Conservation (phyloP, 2,329 filamentous ascomycete genomes). For the Juglanconis juglandina region DNA sequence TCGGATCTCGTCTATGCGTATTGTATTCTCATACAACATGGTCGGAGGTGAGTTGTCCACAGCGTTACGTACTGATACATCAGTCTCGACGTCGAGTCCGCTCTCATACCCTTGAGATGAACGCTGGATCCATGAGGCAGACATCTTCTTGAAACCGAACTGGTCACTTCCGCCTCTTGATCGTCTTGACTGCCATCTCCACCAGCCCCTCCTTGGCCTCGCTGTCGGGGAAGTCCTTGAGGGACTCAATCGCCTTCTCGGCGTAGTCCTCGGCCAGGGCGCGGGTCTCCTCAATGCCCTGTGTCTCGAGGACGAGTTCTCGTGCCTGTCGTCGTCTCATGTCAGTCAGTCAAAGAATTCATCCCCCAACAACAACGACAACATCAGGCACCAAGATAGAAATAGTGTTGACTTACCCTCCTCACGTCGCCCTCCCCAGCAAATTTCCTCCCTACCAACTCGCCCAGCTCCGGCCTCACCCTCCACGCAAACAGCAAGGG, state of each 20-base stretch:
- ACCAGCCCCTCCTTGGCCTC: slow-evolving; percentile 89
- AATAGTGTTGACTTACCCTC: slow-evolving; percentile 55
- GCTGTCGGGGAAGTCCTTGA: slow-evolving; percentile 82
- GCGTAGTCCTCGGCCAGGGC: slow-evolving; percentile 87
- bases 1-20: neutral
- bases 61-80: neutral
- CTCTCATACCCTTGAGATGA: neutral
- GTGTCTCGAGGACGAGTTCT: slow-evolving; percentile 75
- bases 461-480: slow-evolving; percentile 76
- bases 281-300: slow-evolving; percentile 88
- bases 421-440: slow-evolving; percentile 76
- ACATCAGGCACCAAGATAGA: too few species aligned
- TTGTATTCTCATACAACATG: neutral
- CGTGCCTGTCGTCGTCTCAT: slow-evolving; percentile 62
- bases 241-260: slow-evolving; percentile 81
- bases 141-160: neutral
- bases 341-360: slow-evolving; percentile 4
- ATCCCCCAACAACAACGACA: neutral
- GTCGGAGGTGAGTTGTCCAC: slow-evolving; percentile 4
- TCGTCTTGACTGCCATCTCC: slow-evolving; percentile 90
- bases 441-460: slow-evolving; percentile 90
- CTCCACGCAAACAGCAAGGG: slow-evolving; percentile 96
- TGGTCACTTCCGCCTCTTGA: slow-evolving; percentile 76
- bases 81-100: neutral
- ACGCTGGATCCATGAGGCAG: neutral